Evolutionary conservation across 2,329 filamentous ascomycete species (phyloP).

Genomic region (Fusarium albosuccineum): DNA sequence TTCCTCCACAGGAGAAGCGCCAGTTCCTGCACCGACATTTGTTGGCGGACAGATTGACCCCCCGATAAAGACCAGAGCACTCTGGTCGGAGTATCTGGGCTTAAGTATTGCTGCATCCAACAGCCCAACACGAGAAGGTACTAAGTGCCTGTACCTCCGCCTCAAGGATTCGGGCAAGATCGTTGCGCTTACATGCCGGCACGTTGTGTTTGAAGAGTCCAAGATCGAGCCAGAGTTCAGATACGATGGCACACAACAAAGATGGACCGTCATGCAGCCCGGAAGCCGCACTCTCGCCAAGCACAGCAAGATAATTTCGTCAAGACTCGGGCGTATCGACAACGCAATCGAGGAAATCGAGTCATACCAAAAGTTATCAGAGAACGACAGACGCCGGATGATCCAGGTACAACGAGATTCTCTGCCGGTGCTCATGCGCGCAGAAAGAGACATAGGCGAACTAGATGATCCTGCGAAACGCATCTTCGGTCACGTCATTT

Average conservation of each 20-base stretch:
- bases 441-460: background rate
- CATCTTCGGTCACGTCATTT: background rate
- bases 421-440: too few species aligned
- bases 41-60: background rate
- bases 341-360: background rate
- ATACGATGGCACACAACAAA: background rate
- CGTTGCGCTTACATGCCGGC: slow-evolving; percentile 15
- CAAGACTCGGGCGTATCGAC: too few species aligned
- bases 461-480: background rate
- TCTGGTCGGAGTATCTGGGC: background rate
- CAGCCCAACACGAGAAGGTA: background rate
- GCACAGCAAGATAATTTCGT: background rate
- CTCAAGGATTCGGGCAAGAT: background rate
- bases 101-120: background rate
- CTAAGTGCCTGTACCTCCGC: slow-evolving; percentile 14
- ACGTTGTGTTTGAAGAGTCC: slow-evolving; percentile 8
- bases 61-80: background rate
- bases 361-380: background rate
- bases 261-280: slow-evolving; percentile 14
- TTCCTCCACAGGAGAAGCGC: too few species aligned
- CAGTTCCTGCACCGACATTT: background rate
- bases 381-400: background rate
- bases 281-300: background rate
- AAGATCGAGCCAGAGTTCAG: background rate
- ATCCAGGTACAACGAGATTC: background rate